Conservation (phyloP, 495 filamentous ascomycete genomes). For the Trichocladium uniseriatum region DNA sequence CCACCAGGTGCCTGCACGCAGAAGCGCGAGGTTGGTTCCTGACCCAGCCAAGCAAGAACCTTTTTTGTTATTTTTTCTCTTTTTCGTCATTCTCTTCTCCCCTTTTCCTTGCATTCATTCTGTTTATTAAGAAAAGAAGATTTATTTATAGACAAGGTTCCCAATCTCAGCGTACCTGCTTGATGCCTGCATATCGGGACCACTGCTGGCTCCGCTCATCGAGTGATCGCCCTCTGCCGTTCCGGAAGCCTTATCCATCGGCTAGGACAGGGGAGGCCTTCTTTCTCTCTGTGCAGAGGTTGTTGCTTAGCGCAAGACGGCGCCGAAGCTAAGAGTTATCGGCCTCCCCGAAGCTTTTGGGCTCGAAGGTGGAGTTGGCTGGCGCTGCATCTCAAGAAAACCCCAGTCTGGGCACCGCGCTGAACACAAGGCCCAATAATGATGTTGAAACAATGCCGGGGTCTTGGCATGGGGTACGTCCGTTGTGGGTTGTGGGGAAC, state of each 20-base stretch:
- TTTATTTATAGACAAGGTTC: slow-evolving; percentile 32
- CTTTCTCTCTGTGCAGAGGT: no score
- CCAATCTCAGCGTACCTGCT: slow-evolving; percentile 22
- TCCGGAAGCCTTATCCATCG: slow-evolving; percentile 1
- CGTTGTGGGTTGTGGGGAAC: slow-evolving; percentile 10
- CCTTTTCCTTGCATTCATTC: no score
- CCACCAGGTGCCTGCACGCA: no score
- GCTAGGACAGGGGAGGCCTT: background rate
- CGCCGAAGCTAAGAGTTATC: background rate
- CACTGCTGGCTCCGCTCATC: slow-evolving; percentile 3
- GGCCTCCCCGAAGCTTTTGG: slow-evolving; percentile 1
- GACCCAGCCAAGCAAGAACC: no score
- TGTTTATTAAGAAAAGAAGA: no score
- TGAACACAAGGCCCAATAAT: slow-evolving; percentile 3
- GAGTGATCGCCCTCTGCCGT: slow-evolving; percentile 16
- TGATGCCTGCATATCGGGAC: slow-evolving; percentile 20
- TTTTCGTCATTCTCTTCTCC: no score
- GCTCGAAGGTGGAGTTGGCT: background rate
- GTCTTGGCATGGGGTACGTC: slow-evolving; percentile 20
- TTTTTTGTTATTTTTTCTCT: no score
- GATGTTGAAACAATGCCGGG: slow-evolving; percentile 20
- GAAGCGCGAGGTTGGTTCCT: no score
- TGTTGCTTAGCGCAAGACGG: no score
- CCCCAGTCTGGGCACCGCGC: no score
- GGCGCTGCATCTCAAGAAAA: no score